These are phyloP conservation scores for Aureobasidium lini DNA, from an alignment of 2,329 filamentous ascomycete genomes.

Conservation along the genomic window DNA sequence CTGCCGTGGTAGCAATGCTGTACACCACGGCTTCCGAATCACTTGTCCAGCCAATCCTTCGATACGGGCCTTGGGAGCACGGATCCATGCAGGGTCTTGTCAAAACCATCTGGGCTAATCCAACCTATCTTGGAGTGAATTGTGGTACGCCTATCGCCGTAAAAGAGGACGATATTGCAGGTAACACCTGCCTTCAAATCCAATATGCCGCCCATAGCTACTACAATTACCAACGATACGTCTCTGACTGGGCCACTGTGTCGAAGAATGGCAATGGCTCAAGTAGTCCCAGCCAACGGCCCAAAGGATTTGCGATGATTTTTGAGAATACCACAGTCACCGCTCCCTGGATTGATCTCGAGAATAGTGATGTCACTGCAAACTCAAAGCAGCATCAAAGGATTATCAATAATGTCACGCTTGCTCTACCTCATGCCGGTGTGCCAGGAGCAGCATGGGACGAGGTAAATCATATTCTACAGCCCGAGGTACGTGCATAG, in stretches of 20 bases:
- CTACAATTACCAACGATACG: conserved; percentile 60
- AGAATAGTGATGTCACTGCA: conserved; percentile 41
- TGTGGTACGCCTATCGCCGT: conserved; percentile 56
- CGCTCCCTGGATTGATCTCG: conserved; percentile 60
- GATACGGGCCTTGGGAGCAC: conserved; percentile 46
- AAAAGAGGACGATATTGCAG: conserved; percentile 24
- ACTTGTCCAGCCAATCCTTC: conserved; percentile 66
- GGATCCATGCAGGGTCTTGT: conserved; percentile 50
- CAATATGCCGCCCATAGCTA: conserved; percentile 63
- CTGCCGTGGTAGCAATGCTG: conserved; percentile 59
- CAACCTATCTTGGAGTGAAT: conserved; percentile 43
- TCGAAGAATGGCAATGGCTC: conserved; percentile 38
- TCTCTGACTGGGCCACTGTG: conserved; percentile 47
- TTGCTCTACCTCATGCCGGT: conserved; percentile 69
- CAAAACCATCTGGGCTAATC: conserved; percentile 56
- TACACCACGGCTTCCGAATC: conserved; percentile 73
- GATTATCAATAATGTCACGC: conserved; percentile 66
- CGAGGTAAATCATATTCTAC: conserved; percentile 57
- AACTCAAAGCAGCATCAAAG: conserved; percentile 49
- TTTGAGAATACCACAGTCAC: conserved; percentile 66
- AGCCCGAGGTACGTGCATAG: conserved; percentile 47
- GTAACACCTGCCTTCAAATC: conserved; percentile 58
- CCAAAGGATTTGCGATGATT: conserved; percentile 54
- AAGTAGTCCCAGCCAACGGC: conserved; percentile 42
- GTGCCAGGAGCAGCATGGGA: conserved; percentile 59